Percentiles rank a stretch among this genome's conserved stretches.
These are phyloP conservation scores for Talaromyces atroroseus DNA, from an alignment of 2,329 filamentous ascomycete species.

Conservation along the genomic window DNA sequence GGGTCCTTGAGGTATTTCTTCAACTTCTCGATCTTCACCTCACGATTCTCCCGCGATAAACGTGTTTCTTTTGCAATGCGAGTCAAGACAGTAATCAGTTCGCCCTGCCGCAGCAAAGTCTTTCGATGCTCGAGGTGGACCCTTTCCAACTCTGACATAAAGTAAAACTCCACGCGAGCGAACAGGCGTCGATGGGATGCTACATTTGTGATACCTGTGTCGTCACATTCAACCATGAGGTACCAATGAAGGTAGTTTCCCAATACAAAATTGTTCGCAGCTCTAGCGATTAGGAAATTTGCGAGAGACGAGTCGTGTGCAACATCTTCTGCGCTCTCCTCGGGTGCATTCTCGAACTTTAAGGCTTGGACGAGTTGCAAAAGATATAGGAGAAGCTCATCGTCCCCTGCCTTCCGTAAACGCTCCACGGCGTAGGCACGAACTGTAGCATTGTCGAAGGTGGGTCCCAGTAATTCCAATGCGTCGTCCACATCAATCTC, in stretches of 20 bases:
- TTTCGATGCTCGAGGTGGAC: constrained; percentile 69
- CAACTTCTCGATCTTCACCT: constrained; percentile 74
- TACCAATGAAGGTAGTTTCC: constrained; percentile 99
- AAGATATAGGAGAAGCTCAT: constrained; percentile 85
- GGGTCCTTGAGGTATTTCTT: constrained; percentile 81
- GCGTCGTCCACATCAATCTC: constrained; percentile 97
- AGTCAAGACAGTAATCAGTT: constrained; percentile 78
- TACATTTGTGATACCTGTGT: constrained; percentile 68
- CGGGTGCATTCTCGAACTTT: constrained; percentile 78
- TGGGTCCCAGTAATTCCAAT: constrained; percentile 84
- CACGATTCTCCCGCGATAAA: constrained; percentile 68
- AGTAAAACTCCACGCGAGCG: constrained; percentile 89
- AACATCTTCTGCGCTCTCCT: constrained; percentile 56
- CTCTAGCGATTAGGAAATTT: constrained; percentile 80
- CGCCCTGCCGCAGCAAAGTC: constrained; percentile 76
- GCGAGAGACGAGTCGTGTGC: constrained; percentile 77
- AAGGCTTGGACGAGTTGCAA: constrained; percentile 92
- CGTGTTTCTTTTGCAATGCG: constrained; percentile 88
- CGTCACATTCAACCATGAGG: constrained; percentile 94
- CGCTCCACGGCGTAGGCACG: constrained; percentile 90
- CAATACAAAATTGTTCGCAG: constrained; percentile 79
- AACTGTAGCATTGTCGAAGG: constrained; percentile 81
- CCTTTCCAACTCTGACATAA: constrained; percentile 81
- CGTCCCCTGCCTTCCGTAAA: constrained; percentile 83
- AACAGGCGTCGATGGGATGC: constrained; percentile 77